These are phyloP conservation scores for Botrytis fragariae DNA, from an alignment of 2,329 filamentous ascomycete genomes.

Conservation along the genomic window DNA sequence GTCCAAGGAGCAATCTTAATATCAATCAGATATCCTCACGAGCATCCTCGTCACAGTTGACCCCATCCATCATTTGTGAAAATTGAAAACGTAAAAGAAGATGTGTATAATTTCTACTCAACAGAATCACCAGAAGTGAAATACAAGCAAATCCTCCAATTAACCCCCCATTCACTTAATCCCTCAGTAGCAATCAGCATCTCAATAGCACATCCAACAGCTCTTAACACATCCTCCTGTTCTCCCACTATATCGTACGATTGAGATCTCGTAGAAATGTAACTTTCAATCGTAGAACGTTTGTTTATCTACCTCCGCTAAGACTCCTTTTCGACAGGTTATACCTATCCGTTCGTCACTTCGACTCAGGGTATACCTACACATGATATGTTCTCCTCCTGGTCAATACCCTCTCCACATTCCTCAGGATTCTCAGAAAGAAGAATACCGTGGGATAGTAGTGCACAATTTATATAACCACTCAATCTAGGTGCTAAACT, in stretches of 20 bases:
- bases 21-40: too few relatives aligned
- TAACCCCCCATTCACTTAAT: neutral
- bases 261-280: neutral
- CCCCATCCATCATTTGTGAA: neutral
- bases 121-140: neutral
- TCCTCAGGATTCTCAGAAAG: neutral
- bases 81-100: rapidly evolving
- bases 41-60: neutral
- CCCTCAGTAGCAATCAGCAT: neutral
- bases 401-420: neutral
- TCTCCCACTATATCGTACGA: neutral
- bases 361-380: too few relatives aligned
- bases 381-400: neutral
- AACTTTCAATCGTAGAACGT: too few relatives aligned
- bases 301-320: too few relatives aligned
- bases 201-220: neutral
- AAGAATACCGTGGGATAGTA: neutral
- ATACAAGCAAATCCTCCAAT: neutral
- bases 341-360: too few relatives aligned
- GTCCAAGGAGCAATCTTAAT: too few relatives aligned
- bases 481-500: too few relatives aligned
- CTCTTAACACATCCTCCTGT: neutral
- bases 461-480: too few relatives aligned
- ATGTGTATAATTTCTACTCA: too few relatives aligned
- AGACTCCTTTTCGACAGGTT: neutral